phyloP scores from a whole-genome alignment of 2,329 filamentous ascomycete genomes.

The Pestalotiopsis fici region DNA sequence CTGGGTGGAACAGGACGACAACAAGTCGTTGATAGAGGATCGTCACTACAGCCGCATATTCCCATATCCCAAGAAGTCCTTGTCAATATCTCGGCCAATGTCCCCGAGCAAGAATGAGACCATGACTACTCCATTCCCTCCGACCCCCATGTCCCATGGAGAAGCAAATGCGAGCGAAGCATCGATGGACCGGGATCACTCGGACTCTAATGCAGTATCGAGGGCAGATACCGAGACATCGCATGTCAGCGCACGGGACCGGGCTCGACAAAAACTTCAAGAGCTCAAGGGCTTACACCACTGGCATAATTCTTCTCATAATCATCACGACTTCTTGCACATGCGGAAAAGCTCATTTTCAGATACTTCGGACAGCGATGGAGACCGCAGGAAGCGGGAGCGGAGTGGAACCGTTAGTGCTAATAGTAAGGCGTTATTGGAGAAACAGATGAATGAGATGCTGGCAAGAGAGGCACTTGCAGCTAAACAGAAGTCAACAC shows the following conservation, averaged over 20 bases:
- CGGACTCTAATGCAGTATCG: conserved; percentile 12
- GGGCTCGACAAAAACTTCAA: conserved; percentile 62
- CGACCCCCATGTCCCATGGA: not conserved
- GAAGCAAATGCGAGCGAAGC: conserved; percentile 1
- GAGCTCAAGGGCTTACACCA: conserved; percentile 57
- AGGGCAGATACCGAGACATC: conserved; percentile 41
- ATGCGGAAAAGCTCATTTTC: conserved; percentile 58
- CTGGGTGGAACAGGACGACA: conserved; percentile 82
- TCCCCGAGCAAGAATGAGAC: conserved; percentile 18
- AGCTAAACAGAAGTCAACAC: conserved; percentile 32
- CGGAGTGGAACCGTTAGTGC: conserved; percentile 50
- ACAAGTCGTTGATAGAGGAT: conserved; percentile 82
- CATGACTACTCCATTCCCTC: conserved; percentile 5
- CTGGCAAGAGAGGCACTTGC: conserved; percentile 54
- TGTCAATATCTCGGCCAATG: conserved; percentile 11
- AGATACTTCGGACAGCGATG: conserved; percentile 61
- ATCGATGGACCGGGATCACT: conserved; percentile 4
- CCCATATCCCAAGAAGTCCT: conserved; percentile 51
- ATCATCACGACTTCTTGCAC: conserved; percentile 53
- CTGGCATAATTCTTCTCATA: conserved; percentile 50
- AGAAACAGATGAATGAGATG: conserved; percentile 64
- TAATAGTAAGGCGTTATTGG: conserved; percentile 53
- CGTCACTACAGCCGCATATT: conserved; percentile 75
- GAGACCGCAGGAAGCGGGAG: conserved; percentile 40
- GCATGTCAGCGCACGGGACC: conserved; percentile 56